These are phyloP conservation scores for Trichoderma aggressivum DNA, from an alignment of 2,329 filamentous ascomycete genomes.

Conservation along the genomic window DNA sequence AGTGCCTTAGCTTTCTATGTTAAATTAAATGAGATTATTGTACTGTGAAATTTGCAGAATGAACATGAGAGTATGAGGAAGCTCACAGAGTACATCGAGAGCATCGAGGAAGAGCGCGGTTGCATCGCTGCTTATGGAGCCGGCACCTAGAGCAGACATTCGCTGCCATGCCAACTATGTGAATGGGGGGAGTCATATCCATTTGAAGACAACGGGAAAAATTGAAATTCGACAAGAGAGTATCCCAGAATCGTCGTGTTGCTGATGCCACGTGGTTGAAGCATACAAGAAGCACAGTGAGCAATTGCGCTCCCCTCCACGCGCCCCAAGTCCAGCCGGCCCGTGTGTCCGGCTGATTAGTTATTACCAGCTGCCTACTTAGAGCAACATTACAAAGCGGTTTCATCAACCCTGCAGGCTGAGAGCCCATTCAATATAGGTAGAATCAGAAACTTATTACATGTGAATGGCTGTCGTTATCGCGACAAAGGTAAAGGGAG, in stretches of 20 bases:
- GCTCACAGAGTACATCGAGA: neutral
- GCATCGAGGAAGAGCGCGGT: neutral
- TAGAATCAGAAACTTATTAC: no score
- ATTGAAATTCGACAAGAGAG: neutral
- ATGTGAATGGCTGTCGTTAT: no score
- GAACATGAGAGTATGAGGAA: neutral
- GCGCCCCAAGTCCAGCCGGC: neutral
- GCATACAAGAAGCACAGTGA: neutral
- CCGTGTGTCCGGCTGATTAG: neutral
- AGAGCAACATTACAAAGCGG: neutral
- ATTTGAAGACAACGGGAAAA: neutral
- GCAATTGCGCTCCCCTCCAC: neutral
- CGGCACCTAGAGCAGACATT: neutral
- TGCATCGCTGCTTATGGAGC: neutral
- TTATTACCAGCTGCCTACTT: neutral
- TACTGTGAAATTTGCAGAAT: neutral
- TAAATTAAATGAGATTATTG: neutral
- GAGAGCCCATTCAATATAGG: no score
- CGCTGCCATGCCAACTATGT: neutral
- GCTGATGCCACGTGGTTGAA: neutral
- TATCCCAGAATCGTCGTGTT: neutral
- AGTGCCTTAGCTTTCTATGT: neutral
- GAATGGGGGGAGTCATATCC: neutral
- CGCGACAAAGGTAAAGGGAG: no score
- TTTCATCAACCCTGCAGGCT: no score